These are phyloP conservation scores for Fermentozyma sake DNA, from an alignment of 1,139 yeast genomes.

Conservation along the genomic window DNA sequence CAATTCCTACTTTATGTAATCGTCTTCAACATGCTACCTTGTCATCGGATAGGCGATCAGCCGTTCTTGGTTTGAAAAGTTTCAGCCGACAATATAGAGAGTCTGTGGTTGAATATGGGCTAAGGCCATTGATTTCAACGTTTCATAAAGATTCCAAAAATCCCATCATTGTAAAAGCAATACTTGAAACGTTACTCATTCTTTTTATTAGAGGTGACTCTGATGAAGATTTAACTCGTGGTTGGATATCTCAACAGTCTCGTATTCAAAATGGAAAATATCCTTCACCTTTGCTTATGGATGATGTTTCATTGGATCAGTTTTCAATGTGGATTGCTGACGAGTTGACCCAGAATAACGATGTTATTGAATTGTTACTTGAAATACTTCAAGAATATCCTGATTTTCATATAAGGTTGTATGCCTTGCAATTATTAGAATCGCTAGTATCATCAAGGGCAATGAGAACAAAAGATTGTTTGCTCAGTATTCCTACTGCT, in stretches of 20 bases:
- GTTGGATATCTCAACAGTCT: slow-evolving; percentile 75
- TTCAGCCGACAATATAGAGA: slow-evolving; percentile 89
- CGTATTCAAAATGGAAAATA: slow-evolving; percentile 75
- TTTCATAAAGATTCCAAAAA: slow-evolving; percentile 66
- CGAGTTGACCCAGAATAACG: slow-evolving; percentile 72
- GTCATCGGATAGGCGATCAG: slow-evolving; percentile 85
- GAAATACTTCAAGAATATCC: slow-evolving; percentile 46
- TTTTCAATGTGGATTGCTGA: slow-evolving; percentile 95
- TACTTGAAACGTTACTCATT: slow-evolving; percentile 79
- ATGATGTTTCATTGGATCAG: slow-evolving; percentile 64
- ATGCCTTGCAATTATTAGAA: slow-evolving; percentile 79
- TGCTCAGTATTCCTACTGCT: slow-evolving; percentile 74
- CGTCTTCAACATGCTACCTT: slow-evolving; percentile 78
- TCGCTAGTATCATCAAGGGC: slow-evolving; percentile 81
- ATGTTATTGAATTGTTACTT: slow-evolving; percentile 54
- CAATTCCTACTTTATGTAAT: slow-evolving; percentile 86
- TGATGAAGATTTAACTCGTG: slow-evolving; percentile 52
- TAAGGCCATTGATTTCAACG: slow-evolving; percentile 68
- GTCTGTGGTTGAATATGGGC: slow-evolving; percentile 82
- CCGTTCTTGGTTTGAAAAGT: slow-evolving; percentile 84
- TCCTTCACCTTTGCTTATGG: slow-evolving; percentile 72
- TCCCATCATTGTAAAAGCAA: slow-evolving; percentile 70
- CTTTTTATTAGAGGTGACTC: slow-evolving; percentile 62
- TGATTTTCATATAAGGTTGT: slow-evolving; percentile 75
- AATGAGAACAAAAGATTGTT: slow-evolving; percentile 64